Evolutionary conservation across 441 rosid species (phyloP), one percentile per base, ranked within the genome.

Genomic region (Dalechampia spathulata): DNA sequence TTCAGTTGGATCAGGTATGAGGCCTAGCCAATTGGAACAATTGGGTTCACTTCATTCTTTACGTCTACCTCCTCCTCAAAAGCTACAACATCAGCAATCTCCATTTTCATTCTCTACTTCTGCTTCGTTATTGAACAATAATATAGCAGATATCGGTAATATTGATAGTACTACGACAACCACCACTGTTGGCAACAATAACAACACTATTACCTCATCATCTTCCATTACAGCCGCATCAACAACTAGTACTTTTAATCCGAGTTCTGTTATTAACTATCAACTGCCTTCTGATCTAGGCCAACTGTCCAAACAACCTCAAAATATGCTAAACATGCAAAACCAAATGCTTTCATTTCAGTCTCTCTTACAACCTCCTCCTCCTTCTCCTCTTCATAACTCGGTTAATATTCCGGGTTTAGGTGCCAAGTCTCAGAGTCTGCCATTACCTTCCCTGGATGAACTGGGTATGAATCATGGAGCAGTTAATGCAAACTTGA

Each of bases 11-110:
- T 21, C 81, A 4, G 15, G n/a, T 16, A 42, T 70, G 46, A 70
- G 76, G 54, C 65, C 78, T 20, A 51, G 62, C 34, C 74, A 80
- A 26, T 49, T 71, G 41, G 86, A 78, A 46, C 34, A 77, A 38
- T 16, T 55, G 40, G 47, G 62, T 26, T 65, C 70, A 3, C 63
- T 64, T 26, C 74, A 73, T 69, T 84, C 87, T 67, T 66, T 80
- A 44, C 87, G 83, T 27, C 82, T 91, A 19, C 52, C 72, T 0
- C 52, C 72, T 0, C 63, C 83, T 36, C 89, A 80, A 54, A 86
- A 79, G 60, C 21, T 67, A 61, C 81, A 62, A 50, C 69, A 65
- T 45, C 71, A 54, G 55, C 79, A 65, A 32, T 43, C 72, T 23
- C 51, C 70, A 7, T 55, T 51, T 51, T 1, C 39, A 23, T 46